phyloP scores from a whole-genome alignment of 2,329 filamentous ascomycete genomes.

The Myriosclerotinia duriaeana region DNA sequence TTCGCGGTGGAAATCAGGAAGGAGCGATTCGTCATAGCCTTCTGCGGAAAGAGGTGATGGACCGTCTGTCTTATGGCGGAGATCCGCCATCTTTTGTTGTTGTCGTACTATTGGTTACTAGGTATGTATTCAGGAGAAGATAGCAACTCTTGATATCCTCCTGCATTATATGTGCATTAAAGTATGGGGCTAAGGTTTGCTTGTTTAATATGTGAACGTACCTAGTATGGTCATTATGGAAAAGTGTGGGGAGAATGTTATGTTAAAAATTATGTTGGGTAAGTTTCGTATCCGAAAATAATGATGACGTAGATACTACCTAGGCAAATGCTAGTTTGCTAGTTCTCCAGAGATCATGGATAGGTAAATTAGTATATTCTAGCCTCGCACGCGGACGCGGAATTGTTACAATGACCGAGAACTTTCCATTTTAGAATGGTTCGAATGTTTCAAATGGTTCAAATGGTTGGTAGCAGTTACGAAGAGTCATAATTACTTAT shows the following conservation, averaged over 20 bases:
- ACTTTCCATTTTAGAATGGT: too few species aligned
- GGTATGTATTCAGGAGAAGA: constrained; percentile 7
- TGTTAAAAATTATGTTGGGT: constrained; percentile 16
- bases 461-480: too few species aligned
- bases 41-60: constrained; percentile 60
- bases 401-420: too few species aligned
- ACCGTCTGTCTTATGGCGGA: constrained; percentile 46
- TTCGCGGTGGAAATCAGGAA: constrained; percentile 79
- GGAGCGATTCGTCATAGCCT: constrained; percentile 64
- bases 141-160: not conserved
- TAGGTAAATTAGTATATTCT: too few species aligned
- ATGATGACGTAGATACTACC: constrained; percentile 18
- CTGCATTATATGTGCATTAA: constrained; percentile 21
- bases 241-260: constrained; percentile 22
- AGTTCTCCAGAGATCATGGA: not conserved
- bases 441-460: too few species aligned
- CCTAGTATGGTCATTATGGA: constrained; percentile 2
- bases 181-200: constrained; percentile 10
- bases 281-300: constrained; percentile 9
- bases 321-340: not conserved
- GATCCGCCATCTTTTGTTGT: constrained; percentile 38
- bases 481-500: too few species aligned
- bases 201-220: constrained; percentile 2
- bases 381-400: too few species aligned
- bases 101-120: constrained; percentile 1